Evolutionary conservation across 2,329 filamentous ascomycete species (phyloP).

Genomic region (Phyllosticta capitalensis): DNA sequence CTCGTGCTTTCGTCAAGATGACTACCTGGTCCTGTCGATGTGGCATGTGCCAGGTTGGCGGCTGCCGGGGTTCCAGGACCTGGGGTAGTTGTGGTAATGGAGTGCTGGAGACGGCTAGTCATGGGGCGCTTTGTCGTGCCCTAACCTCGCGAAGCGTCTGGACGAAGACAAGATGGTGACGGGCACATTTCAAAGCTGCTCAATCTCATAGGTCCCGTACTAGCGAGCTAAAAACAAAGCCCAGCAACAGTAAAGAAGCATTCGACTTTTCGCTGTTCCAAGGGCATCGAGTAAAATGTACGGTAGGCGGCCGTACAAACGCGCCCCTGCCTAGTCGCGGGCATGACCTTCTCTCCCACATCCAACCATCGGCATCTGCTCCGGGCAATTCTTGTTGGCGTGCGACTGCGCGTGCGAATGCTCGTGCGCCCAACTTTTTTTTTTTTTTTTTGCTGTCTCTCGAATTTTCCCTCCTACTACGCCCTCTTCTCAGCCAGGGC

Average conservation of each 20-base stretch:
- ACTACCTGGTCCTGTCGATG: not conserved
- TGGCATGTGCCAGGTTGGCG: not conserved
- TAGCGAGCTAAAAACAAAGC: not conserved
- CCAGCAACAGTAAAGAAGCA: not conserved
- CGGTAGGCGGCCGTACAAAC: not conserved
- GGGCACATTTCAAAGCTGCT: no score
- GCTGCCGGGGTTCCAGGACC: not conserved
- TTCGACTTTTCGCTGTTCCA: not conserved
- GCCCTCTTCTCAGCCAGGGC: not conserved
- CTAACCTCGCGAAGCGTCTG: no score
- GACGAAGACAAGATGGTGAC: no score
- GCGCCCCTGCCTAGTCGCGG: not conserved
- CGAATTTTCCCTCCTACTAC: not conserved
- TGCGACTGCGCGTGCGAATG: not conserved
- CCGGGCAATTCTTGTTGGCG: not conserved
- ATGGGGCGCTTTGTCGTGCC: not conserved
- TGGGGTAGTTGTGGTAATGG: not conserved
- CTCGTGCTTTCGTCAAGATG: not conserved
- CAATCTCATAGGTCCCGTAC: no score
- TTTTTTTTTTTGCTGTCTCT: not conserved
- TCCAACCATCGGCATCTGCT: not conserved
- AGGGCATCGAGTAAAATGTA: not conserved
- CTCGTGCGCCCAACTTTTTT: not conserved
- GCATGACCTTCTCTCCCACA: not conserved
- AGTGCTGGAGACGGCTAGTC: not conserved